Percentiles rank a stretch among this genome's conserved stretches.
These are phyloP conservation scores for Turnera subulata DNA, from an alignment of 345 rosid genomes.

Conservation along the genomic window DNA sequence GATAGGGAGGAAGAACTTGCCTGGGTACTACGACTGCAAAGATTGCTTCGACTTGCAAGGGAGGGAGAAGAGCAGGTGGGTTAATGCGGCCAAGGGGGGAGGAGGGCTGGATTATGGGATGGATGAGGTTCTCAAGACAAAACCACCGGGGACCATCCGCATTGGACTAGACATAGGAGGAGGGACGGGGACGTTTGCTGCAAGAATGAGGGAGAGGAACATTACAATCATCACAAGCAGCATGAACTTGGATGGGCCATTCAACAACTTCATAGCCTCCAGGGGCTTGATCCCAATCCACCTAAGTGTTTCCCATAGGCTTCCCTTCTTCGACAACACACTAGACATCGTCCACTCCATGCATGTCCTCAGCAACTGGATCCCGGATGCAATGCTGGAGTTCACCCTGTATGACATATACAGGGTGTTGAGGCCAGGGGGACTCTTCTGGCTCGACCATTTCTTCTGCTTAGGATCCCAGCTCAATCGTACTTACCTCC, in stretches of 20 bases:
- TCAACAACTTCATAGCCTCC: conserved; percentile 49
- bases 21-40: conserved; percentile 40
- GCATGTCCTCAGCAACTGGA: conserved; percentile 49
- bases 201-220: conserved; percentile 53
- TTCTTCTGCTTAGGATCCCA: conserved; percentile 49
- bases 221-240: conserved; percentile 41
- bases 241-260: conserved; percentile 52
- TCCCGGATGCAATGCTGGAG: conserved; percentile 44
- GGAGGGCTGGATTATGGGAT: conserved; percentile 40
- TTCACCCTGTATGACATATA: conserved; percentile 39
- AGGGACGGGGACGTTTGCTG: conserved; percentile 48
- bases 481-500: conserved; percentile 41
- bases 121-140: conserved; percentile 32
- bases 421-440: conserved; percentile 54
- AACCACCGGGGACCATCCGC: conserved; percentile 26
- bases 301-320: conserved; percentile 42
- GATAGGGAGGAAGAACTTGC: conserved; percentile 25
- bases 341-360: conserved; percentile 51
- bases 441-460: conserved; percentile 50
- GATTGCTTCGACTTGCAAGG: conserved; percentile 47
- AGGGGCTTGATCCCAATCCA: conserved; percentile 46
- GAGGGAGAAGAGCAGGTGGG: conserved; percentile 39
- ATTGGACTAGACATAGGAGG: conserved; percentile 55
- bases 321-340: conserved; percentile 53
- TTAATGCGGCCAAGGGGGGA: conserved; percentile 26